A percentile compares a stretch with the other conserved stretches of the same genome.
Conservation (phyloP, 805 yeast genomes). For the Metahyphopichia silvanorum region DNA sequence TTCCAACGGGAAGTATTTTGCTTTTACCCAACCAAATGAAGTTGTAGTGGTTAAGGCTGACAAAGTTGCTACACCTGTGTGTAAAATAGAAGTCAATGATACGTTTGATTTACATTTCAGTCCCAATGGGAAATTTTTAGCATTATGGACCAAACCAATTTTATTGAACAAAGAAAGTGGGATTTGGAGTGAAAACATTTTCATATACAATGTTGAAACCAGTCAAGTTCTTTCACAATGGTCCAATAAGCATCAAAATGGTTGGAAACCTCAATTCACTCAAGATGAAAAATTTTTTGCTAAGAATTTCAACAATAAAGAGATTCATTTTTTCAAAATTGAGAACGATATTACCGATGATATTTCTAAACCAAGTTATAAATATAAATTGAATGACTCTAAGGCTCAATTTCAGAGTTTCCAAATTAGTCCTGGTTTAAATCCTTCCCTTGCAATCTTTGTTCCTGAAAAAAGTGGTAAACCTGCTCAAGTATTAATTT, state of each 20-base stretch:
- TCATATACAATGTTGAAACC: constrained; percentile 58
- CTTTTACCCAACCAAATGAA: constrained; percentile 63
- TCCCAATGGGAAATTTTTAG: constrained; percentile 78
- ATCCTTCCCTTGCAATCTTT: constrained; percentile 87
- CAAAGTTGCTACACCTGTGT: constrained; percentile 22
- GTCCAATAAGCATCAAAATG: constrained; percentile 77
- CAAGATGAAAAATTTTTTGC: constrained; percentile 73
- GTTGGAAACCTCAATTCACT: constrained; percentile 92
- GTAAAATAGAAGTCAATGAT: constrained; percentile 55
- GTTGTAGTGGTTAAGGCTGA: constrained; percentile 60
- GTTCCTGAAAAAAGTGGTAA: constrained; percentile 82
- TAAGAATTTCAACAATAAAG: constrained; percentile 52
- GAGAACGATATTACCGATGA: constrained; percentile 17
- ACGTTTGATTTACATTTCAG: constrained; percentile 83
- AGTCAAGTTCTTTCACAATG: constrained; percentile 55
- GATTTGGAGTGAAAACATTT: constrained; percentile 74
- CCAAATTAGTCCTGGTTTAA: constrained; percentile 80
- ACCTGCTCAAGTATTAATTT: constrained; percentile 86
- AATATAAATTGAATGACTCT: constrained; percentile 50
- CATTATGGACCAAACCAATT: constrained; percentile 88
- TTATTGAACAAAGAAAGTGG: constrained; percentile 64
- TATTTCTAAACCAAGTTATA: constrained; percentile 52
- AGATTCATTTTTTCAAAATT: constrained; percentile 67
- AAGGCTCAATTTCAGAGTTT: constrained; percentile 52
- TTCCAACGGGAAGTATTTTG: constrained; percentile 64